A percentile compares a stretch with the other conserved stretches of the same genome.
phyloP scores from a whole-genome alignment of 192 early-diverging fungal genomes.

The Umbelopsis ramanniana region DNA sequence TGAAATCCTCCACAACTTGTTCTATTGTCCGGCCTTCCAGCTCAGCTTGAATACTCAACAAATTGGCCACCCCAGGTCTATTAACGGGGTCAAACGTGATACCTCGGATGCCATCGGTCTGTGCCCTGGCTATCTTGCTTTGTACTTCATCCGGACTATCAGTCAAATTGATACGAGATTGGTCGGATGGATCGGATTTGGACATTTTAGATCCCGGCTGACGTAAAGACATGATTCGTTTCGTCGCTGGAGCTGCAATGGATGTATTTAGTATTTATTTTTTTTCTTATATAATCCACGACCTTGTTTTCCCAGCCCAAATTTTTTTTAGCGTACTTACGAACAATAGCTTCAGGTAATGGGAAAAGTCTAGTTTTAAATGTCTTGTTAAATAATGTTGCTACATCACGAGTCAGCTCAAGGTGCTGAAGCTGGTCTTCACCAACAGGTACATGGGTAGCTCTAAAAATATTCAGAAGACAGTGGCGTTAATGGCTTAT shows the following conservation, averaged over 20 bases:
- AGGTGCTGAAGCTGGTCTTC: conserved; percentile 94
- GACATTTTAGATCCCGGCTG: conserved; percentile 87
- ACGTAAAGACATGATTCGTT: conserved; percentile 85
- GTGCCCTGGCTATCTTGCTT: conserved; percentile 71
- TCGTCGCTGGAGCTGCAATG: conserved; percentile 45
- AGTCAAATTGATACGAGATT: conserved; percentile 74
- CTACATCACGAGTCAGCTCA: conserved; percentile 84
- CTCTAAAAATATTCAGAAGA: conserved; percentile 34
- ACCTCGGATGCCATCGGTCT: conserved; percentile 66
- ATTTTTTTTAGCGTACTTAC: conserved; percentile 39
- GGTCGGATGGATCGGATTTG: conserved; percentile 76
- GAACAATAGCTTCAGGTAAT: conserved; percentile 66
- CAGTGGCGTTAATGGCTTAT: background rate
- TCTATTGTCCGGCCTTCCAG: conserved; percentile 45
- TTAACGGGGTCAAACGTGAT: conserved; percentile 72
- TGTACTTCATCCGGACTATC: conserved; percentile 72
- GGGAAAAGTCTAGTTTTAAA: conserved; percentile 69
- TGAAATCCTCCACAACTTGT: conserved; percentile 54
- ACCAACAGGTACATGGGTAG: conserved; percentile 89
- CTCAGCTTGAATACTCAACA: conserved; percentile 79
- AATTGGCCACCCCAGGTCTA: conserved; percentile 84
- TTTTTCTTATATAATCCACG: background rate
- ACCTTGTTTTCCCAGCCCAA: no score
- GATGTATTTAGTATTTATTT: background rate
- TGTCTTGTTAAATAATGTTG: conserved; percentile 73